These are phyloP conservation scores for Malassezia cuniculi DNA, from an alignment of 1,284 basidiomycete genomes.

Conservation along the genomic window DNA sequence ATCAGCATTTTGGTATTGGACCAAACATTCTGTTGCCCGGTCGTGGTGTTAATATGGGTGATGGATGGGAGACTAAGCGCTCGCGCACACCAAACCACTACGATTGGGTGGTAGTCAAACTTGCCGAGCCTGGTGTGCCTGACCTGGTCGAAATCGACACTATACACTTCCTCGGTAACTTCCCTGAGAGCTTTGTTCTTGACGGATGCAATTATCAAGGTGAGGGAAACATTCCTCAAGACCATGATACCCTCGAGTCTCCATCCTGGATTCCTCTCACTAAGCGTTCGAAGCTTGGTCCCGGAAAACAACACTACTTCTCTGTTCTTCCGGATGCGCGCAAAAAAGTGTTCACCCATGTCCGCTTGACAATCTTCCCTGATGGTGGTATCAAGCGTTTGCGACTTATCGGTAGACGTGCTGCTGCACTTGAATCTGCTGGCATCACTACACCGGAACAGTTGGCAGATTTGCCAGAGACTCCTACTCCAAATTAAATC, in stretches of 20 bases:
- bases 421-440: slow-evolving; percentile 21
- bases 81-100: slow-evolving; percentile 65
- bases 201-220: slow-evolving; percentile 53
- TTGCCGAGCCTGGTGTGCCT: slow-evolving; percentile 56
- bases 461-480: slow-evolving; percentile 33
- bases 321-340: slow-evolving; percentile 55
- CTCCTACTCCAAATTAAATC: background rate
- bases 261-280: slow-evolving; percentile 62
- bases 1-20: slow-evolving; percentile 89
- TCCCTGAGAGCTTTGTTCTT: slow-evolving; percentile 66
- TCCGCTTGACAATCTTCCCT: slow-evolving; percentile 77
- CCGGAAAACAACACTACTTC: slow-evolving; percentile 80
- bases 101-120: slow-evolving; percentile 79
- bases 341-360: slow-evolving; percentile 59
- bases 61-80: slow-evolving; percentile 95
- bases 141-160: slow-evolving; percentile 80
- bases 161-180: slow-evolving; percentile 90
- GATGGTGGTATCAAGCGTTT: slow-evolving; percentile 92
- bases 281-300: slow-evolving; percentile 65
- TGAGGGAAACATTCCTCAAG: slow-evolving; percentile 15
- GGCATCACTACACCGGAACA: slow-evolving; percentile 27
- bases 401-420: slow-evolving; percentile 61
- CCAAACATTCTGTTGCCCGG: slow-evolving; percentile 83
- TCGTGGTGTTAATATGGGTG: slow-evolving; percentile 78
- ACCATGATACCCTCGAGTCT: slow-evolving; percentile 10